phyloP scores from a whole-genome alignment of 2,329 filamentous ascomycete genomes.

The Blastomyces gilchristii region DNA sequence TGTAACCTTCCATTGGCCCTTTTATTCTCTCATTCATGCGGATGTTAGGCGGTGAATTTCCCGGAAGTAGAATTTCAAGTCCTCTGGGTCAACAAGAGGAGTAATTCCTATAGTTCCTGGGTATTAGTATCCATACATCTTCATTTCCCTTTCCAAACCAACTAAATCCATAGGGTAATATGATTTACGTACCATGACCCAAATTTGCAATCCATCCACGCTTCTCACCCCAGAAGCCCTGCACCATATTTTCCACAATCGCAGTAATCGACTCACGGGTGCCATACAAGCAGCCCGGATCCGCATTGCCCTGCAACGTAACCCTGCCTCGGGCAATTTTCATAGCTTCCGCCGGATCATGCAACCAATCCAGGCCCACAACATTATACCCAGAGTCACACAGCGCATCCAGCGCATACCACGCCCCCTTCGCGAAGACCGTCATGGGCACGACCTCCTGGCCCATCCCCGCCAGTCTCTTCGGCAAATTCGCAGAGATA shows the following conservation, averaged over 20 bases:
- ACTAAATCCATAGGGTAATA: slow-evolving; percentile 11
- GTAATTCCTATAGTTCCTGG: slow-evolving; percentile 58
- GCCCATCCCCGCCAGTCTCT: slow-evolving; percentile 60
- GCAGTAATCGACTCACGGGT: slow-evolving; percentile 68
- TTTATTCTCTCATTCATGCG: neutral
- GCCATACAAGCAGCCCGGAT: slow-evolving; percentile 87
- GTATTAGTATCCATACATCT: slow-evolving; percentile 10
- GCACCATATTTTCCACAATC: slow-evolving; percentile 75
- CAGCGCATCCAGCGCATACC: slow-evolving; percentile 81
- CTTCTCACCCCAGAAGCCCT: slow-evolving; percentile 72
- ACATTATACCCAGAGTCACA: slow-evolving; percentile 88
- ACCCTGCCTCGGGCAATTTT: slow-evolving; percentile 67
- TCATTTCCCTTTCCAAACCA: slow-evolving; percentile 1
- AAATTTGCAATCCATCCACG: slow-evolving; percentile 96
- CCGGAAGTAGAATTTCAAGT: slow-evolving; percentile 86
- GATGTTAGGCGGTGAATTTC: slow-evolving; percentile 63
- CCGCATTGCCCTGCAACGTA: slow-evolving; percentile 88
- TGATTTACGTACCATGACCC: slow-evolving; percentile 64
- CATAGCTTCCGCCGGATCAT: slow-evolving; percentile 76
- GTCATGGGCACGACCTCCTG: slow-evolving; percentile 86
- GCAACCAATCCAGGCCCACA: slow-evolving; percentile 88
- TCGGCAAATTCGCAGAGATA: slow-evolving; percentile 72
- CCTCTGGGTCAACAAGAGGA: slow-evolving; percentile 84
- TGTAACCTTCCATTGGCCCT: neutral
- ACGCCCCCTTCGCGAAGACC: slow-evolving; percentile 94